Base-by-base conservation (phyloP, 2,329 filamentous ascomycete genomes). In the Aspergillus fijiensis region DNA sequence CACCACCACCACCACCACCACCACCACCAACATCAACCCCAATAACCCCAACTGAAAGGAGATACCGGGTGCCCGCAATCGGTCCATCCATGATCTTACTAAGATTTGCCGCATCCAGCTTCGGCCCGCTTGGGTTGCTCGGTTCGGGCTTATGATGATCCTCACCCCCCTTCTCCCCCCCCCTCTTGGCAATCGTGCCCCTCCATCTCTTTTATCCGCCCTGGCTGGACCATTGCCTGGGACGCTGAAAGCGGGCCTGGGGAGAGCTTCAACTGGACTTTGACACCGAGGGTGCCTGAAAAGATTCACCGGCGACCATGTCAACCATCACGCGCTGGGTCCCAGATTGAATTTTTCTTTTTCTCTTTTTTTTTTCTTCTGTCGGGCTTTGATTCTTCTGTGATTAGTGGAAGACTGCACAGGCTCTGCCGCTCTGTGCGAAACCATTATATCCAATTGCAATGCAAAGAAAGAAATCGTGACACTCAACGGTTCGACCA, bases 261-360 rank as follows among this genome's bases (percentile, higher is more conserved):
- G 39, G 39, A 45, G 39, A 45, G 39, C 39, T 45, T 47, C 33
- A 25, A 33, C 52, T 33, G 25, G 27, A 21, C 53, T 25, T 25
- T 55, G 45, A 62, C 60, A 63, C 63, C 54, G 58, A 51, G 51
- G 62, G 60, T 55, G 39, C 35, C 66, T 66, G 60, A 62, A 68
- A 69, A 62, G 49, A 64, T 59, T 69, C 67, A 69, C 67, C 67
- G 66, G 67, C 55, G 58, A 49, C 60, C 52, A 58, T 25, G 42
- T 55, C n/a, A 45, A 52, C 25, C 27, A 59, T 64, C 64, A 65
- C 64, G 62, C 60, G 65, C 60, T 59, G 31, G n/a, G 49, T 63
- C 62, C 57, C 59, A 58, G 16, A 54, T 60, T 61, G 50, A 58
- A 55, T 59, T 63, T 61, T 56, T 45, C 42, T 48, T 55, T n/a